These are phyloP conservation scores for Cubamyces lactineus DNA, from an alignment of 768 basidiomycete genomes.

Conservation along the genomic window DNA sequence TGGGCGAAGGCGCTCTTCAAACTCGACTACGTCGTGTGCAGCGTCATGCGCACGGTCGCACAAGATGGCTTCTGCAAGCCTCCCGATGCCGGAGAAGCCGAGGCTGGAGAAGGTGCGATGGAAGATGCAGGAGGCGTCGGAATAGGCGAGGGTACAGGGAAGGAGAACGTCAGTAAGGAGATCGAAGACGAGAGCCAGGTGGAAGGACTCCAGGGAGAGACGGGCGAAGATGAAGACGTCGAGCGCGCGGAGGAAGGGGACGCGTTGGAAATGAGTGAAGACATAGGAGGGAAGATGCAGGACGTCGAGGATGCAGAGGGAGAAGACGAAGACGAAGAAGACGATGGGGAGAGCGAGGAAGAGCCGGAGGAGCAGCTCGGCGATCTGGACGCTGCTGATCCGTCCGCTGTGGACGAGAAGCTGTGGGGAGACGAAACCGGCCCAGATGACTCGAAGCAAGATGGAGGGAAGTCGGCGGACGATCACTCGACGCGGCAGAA, in stretches of 20 bases:
- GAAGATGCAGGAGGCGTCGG: conserved; percentile 74
- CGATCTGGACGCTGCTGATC: conserved; percentile 81
- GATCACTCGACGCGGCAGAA: conserved; percentile 59
- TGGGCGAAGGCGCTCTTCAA: conserved; percentile 87
- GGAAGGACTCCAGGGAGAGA: conserved; percentile 83
- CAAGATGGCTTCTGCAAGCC: conserved; percentile 94
- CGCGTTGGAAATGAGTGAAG: conserved; percentile 89
- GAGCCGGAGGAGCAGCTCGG: conserved; percentile 85
- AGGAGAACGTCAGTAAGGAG: conserved; percentile 89
- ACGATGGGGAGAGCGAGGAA: conserved; percentile 54
- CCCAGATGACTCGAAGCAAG: conserved; percentile 52
- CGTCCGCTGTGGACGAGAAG: conserved; percentile 90
- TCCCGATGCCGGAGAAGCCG: conserved; percentile 64
- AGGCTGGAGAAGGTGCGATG: conserved; percentile 50
- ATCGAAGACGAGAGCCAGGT: conserved; percentile 97
- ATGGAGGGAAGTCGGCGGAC: conserved; percentile 60
- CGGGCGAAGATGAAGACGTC: conserved; percentile 48
- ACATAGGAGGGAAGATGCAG: conserved; percentile 86
- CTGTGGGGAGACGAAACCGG: conserved; percentile 89
- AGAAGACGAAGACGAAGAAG: conserved; percentile 47
- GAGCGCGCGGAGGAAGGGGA: conserved; percentile 63
- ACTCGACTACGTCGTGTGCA: conserved; percentile 75
- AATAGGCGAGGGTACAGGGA: conserved; percentile 83
- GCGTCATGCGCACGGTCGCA: conserved; percentile 71
- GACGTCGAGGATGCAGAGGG: conserved; percentile 73